phyloP scores from a whole-genome alignment of 257 asterid genomes.

The Solanum appendiculatum region DNA sequence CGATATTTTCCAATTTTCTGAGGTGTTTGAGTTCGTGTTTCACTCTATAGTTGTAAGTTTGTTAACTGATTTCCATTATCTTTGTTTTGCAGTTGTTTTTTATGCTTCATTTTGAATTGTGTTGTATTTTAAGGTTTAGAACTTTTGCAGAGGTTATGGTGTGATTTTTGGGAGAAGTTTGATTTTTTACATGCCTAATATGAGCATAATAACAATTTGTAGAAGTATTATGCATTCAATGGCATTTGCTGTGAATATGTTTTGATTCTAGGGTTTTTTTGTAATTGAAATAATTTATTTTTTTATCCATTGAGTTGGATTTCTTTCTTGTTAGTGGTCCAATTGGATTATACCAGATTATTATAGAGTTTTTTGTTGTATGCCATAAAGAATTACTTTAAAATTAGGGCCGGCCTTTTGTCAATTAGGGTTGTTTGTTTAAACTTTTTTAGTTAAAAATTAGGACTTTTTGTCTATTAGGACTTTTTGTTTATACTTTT shows the following conservation, averaged over 20 bases:
- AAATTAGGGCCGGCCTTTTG: not conserved
- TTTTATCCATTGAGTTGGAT: not conserved
- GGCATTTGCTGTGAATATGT: not conserved
- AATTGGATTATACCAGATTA: no score
- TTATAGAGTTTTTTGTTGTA: no score
- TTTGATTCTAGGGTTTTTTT: not conserved
- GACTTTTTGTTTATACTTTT: no score
- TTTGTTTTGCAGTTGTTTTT: not conserved
- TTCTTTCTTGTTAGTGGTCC: not conserved
- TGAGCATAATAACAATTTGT: no score
- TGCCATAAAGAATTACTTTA: no score
- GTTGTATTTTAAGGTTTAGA: not conserved
- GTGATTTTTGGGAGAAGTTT: not conserved
- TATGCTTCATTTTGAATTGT: not conserved
- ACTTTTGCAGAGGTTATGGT: not conserved
- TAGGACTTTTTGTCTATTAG: not conserved
- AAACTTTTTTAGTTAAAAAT: no score
- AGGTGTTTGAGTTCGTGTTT: not conserved
- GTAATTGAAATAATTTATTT: no score
- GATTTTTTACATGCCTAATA: not conserved
- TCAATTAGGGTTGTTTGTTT: not conserved
- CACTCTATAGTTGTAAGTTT: not conserved
- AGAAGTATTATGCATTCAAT: no score
- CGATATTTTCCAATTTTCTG: fast-evolving
- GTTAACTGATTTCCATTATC: no score